Conservation (phyloP, 345 rosid genomes). For the Clausena lansium region DNA sequence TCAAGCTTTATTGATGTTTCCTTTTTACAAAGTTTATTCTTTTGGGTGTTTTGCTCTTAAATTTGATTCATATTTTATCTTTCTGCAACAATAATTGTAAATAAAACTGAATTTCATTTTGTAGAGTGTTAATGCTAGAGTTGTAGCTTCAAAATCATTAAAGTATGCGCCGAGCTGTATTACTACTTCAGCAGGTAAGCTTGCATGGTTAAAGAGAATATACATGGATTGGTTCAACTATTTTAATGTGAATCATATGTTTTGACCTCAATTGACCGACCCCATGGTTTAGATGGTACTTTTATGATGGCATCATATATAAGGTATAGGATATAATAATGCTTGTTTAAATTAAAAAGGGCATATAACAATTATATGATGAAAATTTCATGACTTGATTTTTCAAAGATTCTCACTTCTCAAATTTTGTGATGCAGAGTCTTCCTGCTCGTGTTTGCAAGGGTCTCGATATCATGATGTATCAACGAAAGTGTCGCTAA, state of each 20-base stretch:
- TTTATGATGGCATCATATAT: background rate
- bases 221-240: background rate
- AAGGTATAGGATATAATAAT: background rate
- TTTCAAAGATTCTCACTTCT: background rate
- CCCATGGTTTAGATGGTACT: background rate
- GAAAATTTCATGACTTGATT: background rate
- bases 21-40: background rate
- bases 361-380: background rate
- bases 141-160: conserved; percentile 30
- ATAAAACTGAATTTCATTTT: background rate
- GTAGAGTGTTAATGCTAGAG: conserved; percentile 49
- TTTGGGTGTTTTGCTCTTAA: background rate
- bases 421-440: conserved; percentile 33
- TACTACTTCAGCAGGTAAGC: conserved; percentile 39
- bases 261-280: background rate
- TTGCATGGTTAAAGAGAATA: background rate
- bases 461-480: conserved; percentile 8
- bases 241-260: background rate
- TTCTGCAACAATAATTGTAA: background rate
- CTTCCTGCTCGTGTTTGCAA: conserved; percentile 19
- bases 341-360: background rate
- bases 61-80: background rate
- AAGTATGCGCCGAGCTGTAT: conserved; percentile 26
- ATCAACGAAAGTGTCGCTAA: conserved; percentile 21
- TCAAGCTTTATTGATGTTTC: background rate